A percentile compares a stretch with the other conserved stretches of the same genome.
Conservation (phyloP, 179 eudicot species). For the Carnegiea gigantea region DNA sequence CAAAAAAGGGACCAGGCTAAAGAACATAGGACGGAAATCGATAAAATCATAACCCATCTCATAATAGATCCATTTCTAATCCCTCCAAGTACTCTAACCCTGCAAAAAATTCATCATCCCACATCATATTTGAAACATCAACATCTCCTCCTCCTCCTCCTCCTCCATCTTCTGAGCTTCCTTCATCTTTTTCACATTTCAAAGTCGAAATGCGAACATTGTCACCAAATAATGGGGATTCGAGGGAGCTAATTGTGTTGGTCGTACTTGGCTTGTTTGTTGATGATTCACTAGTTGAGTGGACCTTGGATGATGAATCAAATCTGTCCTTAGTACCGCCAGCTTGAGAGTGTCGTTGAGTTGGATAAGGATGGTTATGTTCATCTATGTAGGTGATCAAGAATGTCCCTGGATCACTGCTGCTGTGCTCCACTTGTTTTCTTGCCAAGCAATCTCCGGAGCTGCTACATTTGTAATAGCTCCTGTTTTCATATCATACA, state of each 20-base stretch:
- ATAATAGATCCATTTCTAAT: conserved; percentile 1
- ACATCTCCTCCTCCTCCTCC: background rate
- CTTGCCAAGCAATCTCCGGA: conserved; percentile 75
- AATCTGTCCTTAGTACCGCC: conserved; percentile 50
- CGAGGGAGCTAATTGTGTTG: background rate
- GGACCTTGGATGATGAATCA: background rate
- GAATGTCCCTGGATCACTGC: conserved; percentile 44
- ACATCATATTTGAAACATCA: conserved; percentile 1
- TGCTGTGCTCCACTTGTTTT: conserved; percentile 83
- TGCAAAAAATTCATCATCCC: conserved; percentile 30
- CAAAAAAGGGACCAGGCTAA: background rate
- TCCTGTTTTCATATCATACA: conserved; percentile 39
- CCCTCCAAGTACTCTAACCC: conserved; percentile 30
- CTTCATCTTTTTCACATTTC: background rate
- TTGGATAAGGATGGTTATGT: conserved; percentile 72
- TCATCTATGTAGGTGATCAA: conserved; percentile 75
- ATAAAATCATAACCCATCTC: background rate
- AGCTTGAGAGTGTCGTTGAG: conserved; percentile 73
- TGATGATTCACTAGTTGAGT: background rate
- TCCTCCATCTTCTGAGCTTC: background rate
- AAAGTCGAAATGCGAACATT: background rate
- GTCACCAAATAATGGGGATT: background rate
- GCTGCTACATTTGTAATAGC: conserved; percentile 86
- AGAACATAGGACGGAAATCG: background rate
- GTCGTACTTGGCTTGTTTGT: background rate